A percentile compares a stretch with the other conserved stretches of the same genome.
Conservation (phyloP, 2,329 filamentous ascomycete species). For the Diaporthe aspalathi region DNA sequence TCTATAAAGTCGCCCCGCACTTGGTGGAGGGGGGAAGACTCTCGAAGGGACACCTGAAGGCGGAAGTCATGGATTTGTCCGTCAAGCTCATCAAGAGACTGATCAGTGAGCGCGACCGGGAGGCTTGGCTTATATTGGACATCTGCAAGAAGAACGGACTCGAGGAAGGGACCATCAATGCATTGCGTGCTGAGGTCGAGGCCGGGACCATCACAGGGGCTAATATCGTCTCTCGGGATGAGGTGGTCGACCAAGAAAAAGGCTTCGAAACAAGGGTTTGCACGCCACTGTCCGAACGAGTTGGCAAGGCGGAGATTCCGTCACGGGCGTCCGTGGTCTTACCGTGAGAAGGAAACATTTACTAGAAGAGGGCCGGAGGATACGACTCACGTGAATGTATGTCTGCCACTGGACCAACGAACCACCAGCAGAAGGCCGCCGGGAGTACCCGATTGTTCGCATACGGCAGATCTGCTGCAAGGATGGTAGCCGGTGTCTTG, state of each 20-base stretch:
- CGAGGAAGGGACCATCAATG: constrained; percentile 27
- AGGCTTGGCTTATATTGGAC: constrained; percentile 38
- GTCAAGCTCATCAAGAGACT: constrained; percentile 38
- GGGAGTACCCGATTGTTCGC: background rate
- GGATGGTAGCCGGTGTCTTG: background rate
- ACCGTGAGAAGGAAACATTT: background rate
- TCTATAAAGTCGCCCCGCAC: constrained; percentile 34
- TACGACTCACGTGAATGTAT: background rate
- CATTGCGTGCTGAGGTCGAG: constrained; percentile 38
- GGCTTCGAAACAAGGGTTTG: background rate
- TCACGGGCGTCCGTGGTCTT: background rate
- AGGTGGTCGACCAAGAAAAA: background rate
- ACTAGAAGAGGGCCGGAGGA: background rate
- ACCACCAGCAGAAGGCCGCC: background rate
- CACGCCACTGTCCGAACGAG: background rate
- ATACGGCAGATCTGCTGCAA: background rate
- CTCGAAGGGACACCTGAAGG: constrained; percentile 13
- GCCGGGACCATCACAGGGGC: constrained; percentile 10
- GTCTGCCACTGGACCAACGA: background rate
- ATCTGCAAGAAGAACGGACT: constrained; percentile 36
- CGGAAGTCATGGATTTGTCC: constrained; percentile 35
- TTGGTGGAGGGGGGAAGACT: constrained; percentile 10
- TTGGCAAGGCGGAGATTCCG: too few species aligned
- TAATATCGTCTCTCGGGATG: background rate
- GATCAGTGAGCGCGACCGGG: constrained; percentile 37